Evolutionary conservation across 2,329 filamentous ascomycete genomes (phyloP).

Genomic region (Colletotrichum sp.): DNA sequence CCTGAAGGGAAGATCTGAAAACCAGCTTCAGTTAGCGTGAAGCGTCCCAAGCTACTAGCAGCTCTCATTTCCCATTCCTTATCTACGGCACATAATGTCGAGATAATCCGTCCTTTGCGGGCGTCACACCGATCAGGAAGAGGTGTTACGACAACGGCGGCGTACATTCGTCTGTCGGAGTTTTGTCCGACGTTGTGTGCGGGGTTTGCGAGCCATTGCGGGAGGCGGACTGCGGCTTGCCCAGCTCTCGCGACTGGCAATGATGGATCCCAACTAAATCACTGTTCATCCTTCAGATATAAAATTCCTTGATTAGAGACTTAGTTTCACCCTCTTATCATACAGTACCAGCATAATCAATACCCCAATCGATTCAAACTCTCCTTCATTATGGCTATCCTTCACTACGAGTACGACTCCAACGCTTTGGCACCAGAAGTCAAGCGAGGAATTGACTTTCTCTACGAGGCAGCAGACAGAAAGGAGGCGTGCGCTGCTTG

Average conservation of each 20-base stretch:
- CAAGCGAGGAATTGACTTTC: neutral
- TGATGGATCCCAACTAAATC: neutral
- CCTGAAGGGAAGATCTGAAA: neutral
- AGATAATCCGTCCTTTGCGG: neutral
- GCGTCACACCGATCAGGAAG: neutral
- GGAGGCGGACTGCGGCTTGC: neutral
- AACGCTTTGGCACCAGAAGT: neutral
- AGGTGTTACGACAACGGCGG: neutral
- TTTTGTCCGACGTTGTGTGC: neutral
- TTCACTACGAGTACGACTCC: neutral
- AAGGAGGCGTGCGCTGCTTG: neutral
- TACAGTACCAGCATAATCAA: neutral
- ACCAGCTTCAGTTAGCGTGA: neutral
- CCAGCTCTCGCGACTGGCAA: neutral
- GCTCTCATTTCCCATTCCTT: neutral
- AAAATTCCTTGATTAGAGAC: neutral
- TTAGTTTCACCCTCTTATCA: neutral
- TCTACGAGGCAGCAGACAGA: neutral
- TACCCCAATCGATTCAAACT: neutral
- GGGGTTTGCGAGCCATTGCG: neutral
- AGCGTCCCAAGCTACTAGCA: neutral
- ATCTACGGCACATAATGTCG: neutral
- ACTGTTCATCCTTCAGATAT: neutral
- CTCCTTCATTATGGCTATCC: neutral
- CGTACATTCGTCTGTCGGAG: neutral